phyloP scores from a whole-genome alignment of 139 green algal species.

The Coelastrella sp. region DNA sequence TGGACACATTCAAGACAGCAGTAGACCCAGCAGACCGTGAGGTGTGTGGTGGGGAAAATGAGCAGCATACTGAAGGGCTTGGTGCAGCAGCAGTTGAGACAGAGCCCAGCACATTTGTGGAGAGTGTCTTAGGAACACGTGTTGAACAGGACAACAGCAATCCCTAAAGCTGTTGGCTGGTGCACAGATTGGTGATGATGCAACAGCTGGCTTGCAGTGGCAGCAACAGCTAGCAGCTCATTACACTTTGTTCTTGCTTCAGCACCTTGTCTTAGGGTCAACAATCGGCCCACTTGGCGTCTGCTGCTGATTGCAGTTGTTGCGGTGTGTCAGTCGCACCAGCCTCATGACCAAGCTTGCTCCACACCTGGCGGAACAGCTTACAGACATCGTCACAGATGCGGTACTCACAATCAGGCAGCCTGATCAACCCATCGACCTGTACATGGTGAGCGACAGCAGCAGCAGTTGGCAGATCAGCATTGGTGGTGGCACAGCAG shows the following conservation, averaged over 20 bases:
- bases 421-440: constrained; percentile 89
- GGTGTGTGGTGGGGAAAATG: background rate
- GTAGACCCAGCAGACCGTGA: constrained; percentile 49
- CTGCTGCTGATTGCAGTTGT: constrained; percentile 68
- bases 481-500: background rate
- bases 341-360: constrained; percentile 92
- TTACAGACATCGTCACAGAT: constrained; percentile 94
- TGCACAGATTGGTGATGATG: too few species aligned
- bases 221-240: too few species aligned
- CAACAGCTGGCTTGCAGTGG: too few species aligned
- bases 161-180: too few species aligned
- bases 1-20: constrained; percentile 91
- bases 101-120: too few species aligned
- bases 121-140: too few species aligned
- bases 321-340: constrained; percentile 94
- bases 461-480: background rate
- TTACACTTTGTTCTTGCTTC: too few species aligned
- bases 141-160: too few species aligned
- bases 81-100: too few species aligned
- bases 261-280: too few species aligned
- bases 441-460: constrained; percentile 90
- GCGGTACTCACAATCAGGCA: constrained; percentile 86
- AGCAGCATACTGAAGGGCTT: background rate
- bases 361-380: constrained; percentile 82
- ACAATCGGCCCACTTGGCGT: background rate